A percentile compares a stretch with the other conserved stretches of the same genome.
phyloP scores from a whole-genome alignment of 140 eudicot species.

The Cichorium intybus region DNA sequence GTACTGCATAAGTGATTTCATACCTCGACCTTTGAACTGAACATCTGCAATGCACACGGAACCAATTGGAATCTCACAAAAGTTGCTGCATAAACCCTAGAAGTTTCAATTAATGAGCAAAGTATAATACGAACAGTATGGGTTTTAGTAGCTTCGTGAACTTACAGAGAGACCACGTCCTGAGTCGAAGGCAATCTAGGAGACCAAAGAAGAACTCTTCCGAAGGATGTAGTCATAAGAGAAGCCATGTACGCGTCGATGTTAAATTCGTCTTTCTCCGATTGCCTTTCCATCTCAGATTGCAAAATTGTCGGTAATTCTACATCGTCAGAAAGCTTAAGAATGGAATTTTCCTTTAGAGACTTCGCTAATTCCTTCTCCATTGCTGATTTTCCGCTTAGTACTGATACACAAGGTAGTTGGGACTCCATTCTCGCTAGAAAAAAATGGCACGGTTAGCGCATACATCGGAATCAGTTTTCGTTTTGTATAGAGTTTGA shows the following conservation, averaged over 20 bases:
- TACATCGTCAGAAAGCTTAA: slow-evolving; percentile 49
- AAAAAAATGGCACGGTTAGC: not conserved
- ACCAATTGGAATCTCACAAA: slow-evolving; percentile 72
- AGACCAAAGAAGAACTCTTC: slow-evolving; percentile 73
- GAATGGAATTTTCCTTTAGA: slow-evolving; percentile 38
- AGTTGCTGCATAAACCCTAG: slow-evolving; percentile 54
- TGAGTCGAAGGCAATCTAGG: slow-evolving; percentile 82
- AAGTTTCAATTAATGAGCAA: slow-evolving; percentile 17
- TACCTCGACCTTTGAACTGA: slow-evolving; percentile 95
- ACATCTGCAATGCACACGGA: slow-evolving; percentile 82
- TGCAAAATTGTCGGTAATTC: slow-evolving; percentile 37
- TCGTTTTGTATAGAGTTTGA: not conserved
- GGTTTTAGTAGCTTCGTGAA: slow-evolving; percentile 1
- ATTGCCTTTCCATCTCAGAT: slow-evolving; percentile 33
- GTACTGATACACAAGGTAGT: slow-evolving; percentile 32
- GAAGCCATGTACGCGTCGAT: slow-evolving; percentile 43
- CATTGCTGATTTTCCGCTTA: slow-evolving; percentile 56
- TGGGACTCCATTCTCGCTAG: slow-evolving; percentile 43
- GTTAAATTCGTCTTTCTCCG: slow-evolving; percentile 33
- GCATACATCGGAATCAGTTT: slow-evolving; percentile 2
- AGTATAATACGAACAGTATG: slow-evolving; percentile 2
- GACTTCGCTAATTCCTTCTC: slow-evolving; percentile 53
- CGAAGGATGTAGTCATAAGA: slow-evolving; percentile 56
- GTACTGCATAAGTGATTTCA: slow-evolving; percentile 3
- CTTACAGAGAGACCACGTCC: slow-evolving; percentile 83